phyloP scores from a whole-genome alignment of 2,329 filamentous ascomycete species.

The Aspergillus costaricaensis region DNA sequence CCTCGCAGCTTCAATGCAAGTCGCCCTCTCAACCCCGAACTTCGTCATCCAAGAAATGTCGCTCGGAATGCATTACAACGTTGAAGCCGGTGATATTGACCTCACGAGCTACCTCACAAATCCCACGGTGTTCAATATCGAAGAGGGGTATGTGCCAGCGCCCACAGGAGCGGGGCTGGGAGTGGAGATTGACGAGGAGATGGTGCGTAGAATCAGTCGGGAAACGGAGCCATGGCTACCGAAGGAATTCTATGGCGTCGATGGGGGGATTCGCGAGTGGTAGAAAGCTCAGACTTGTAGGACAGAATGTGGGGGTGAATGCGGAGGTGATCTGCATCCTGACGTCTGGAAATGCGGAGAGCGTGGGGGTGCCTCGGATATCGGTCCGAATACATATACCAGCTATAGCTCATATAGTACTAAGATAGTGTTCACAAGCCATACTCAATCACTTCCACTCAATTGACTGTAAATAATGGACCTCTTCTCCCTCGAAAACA shows the following conservation, averaged over 20 bases:
- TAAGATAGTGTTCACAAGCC: background rate
- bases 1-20: conserved; percentile 69
- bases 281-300: conserved; percentile 35
- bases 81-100: conserved; percentile 61
- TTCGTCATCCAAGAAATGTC: conserved; percentile 79
- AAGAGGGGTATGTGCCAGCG: conserved; percentile 65
- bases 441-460: background rate
- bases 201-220: conserved; percentile 61
- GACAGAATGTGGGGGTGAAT: background rate
- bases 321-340: background rate
- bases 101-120: conserved; percentile 67
- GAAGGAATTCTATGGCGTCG: conserved; percentile 68
- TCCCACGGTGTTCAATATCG: conserved; percentile 65
- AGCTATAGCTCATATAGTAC: too few species aligned
- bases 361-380: conserved; percentile 1
- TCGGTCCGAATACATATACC: background rate
- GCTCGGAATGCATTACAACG: conserved; percentile 77
- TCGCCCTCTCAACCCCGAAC: conserved; percentile 62
- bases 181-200: conserved; percentile 71
- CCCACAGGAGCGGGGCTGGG: conserved; percentile 64
- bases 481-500: conserved; percentile 26
- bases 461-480: conserved; percentile 15
- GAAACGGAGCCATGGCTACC: conserved; percentile 65
- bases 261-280: conserved; percentile 69
- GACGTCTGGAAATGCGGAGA: background rate